Base-by-base conservation (phyloP, 768 basidiomycete genomes). In the Agaricus bisporus region DNA sequence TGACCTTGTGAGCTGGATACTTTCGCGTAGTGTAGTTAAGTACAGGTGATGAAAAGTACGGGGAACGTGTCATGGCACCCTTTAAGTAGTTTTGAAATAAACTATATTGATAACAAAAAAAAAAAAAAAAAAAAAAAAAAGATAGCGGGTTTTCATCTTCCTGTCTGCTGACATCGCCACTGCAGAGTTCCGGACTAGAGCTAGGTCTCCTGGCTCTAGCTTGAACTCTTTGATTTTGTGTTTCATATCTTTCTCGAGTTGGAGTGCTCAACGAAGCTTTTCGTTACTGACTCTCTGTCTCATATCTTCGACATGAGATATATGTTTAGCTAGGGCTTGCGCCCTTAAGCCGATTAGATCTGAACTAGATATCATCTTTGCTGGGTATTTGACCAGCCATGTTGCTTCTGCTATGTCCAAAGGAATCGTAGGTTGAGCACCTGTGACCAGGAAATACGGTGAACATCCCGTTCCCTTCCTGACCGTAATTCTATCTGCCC, bases 401-500 rank as follows among this genome's bases (percentile, higher is more conserved):
- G 63, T 68, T 0, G 64, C 65, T 49, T 68, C 66, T 17, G 49
- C 26, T 0, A 64, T 53, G 29, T 66, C 66, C n/a, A 71, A 51
- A 0, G 68, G 70, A 0, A 66, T 22, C 0, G 63, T 41, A 0
- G 70, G 70, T 39, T 72, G 65, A 0, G 68, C 61, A 0, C 67
- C 68, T 1, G 66, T 68, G 0, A 64, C 63, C 55, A 65, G 55
- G 28, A 68, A 70, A 35, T 61, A 70, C 0, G 67, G 66, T 0
- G 68, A 69, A 50, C 63, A 64, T 0, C 70, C 68, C 0, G 59
- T 54, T 6, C 61, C 38, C 12, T 58, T 59, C 14, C 63, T 29
- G 9, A 66, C 52, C 0, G 68, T 65, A 0, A 66, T 52, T 18
- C 63, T 51, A 32, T 70, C 67, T 0, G 73, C 65, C 70, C 72